Percentiles rank a stretch among this genome's conserved stretches.
These are phyloP conservation scores for Chytriomyces sp. DNA, from an alignment of 192 early-diverging fungal genomes.

Conservation along the genomic window DNA sequence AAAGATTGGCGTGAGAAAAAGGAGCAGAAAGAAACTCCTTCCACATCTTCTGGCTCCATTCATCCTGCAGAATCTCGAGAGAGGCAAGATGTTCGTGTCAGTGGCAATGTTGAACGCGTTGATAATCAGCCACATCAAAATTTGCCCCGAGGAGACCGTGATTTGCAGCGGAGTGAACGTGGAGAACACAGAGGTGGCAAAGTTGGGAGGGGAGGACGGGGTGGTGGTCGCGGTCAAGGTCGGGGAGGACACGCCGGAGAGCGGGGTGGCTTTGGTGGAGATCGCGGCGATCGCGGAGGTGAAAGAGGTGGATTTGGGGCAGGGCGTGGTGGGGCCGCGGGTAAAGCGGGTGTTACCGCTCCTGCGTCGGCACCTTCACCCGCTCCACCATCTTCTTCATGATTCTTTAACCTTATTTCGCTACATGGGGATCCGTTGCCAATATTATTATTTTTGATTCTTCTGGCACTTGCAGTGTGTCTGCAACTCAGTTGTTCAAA, in stretches of 20 bases:
- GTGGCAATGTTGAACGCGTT: too few species aligned
- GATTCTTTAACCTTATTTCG: neutral
- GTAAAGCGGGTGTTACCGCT: neutral
- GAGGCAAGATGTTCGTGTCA: too few species aligned
- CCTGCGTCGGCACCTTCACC: neutral
- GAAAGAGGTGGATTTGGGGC: slow-evolving; percentile 1
- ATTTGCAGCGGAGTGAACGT: neutral
- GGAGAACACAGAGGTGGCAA: slow-evolving; percentile 4
- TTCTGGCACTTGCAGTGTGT: too few species aligned
- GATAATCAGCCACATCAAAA: neutral
- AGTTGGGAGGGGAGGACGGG: slow-evolving; percentile 14
- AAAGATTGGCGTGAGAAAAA: neutral
- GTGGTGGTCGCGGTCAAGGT: neutral
- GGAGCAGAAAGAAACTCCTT: neutral
- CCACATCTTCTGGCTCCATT: too few species aligned
- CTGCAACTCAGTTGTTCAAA: too few species aligned
- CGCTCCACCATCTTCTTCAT: neutral
- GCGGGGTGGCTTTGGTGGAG: neutral
- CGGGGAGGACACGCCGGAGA: neutral
- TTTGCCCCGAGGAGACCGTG: neutral
- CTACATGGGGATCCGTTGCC: too few species aligned
- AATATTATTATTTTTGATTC: too few species aligned
- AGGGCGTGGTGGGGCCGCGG: neutral
- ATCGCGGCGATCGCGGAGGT: neutral
- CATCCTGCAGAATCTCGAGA: too few species aligned